phyloP scores from a whole-genome alignment of 176 grass and related monocot genomes.

The Aegilops umbellulata region DNA sequence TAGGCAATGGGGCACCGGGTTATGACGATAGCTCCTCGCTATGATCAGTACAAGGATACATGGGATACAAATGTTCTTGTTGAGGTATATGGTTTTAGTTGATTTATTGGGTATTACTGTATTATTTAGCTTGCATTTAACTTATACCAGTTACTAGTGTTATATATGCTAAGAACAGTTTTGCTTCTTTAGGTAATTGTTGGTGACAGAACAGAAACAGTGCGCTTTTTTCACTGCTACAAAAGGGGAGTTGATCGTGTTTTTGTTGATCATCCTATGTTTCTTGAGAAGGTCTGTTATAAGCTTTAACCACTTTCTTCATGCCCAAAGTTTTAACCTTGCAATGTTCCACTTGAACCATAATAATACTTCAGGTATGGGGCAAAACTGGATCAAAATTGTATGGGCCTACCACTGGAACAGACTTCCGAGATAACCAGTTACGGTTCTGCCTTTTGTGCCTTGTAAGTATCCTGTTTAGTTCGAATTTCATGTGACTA shows the following conservation, averaged over 20 bases:
- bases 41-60: constrained; percentile 71
- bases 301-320: not conserved
- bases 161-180: too few species aligned
- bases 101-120: not conserved
- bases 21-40: constrained; percentile 68
- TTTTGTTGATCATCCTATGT: constrained; percentile 73
- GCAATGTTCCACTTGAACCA: constrained; percentile 9
- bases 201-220: constrained; percentile 48
- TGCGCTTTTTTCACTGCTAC: constrained; percentile 69
- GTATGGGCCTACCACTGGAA: constrained; percentile 85
- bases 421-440: constrained; percentile 79
- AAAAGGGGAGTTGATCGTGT: constrained; percentile 74
- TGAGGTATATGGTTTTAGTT: constrained; percentile 35
- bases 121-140: not conserved
- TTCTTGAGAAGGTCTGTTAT: constrained; percentile 58
- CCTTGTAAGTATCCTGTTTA: constrained; percentile 49
- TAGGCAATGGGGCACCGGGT: constrained; percentile 71
- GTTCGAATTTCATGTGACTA: constrained; percentile 1
- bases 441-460: constrained; percentile 83
- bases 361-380: constrained; percentile 62
- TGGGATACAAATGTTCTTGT: constrained; percentile 66
- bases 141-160: too few species aligned
- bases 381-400: constrained; percentile 87
- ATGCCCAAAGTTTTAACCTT: not conserved
- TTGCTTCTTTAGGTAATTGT: constrained; percentile 48